These are phyloP conservation scores for Epithele typhae DNA, from an alignment of 768 basidiomycete species.

Conservation along the genomic window DNA sequence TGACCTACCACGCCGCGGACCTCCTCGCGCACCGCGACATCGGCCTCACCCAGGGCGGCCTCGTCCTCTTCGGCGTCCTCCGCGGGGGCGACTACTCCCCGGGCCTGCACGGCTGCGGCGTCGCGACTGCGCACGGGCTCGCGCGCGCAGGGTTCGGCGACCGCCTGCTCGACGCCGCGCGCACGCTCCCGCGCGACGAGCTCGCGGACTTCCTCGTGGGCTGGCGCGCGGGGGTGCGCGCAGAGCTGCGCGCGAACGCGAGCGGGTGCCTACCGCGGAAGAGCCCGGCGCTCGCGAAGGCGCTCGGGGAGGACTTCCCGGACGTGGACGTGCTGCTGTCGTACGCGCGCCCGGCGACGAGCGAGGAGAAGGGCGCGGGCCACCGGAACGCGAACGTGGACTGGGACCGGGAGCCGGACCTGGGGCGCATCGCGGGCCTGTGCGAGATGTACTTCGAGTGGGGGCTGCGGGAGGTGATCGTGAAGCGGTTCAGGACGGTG, in stretches of 20 bases:
- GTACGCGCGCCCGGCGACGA: constrained; percentile 76
- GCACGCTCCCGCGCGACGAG: constrained; percentile 35
- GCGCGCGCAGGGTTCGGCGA: constrained; percentile 82
- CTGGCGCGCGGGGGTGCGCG: constrained; percentile 61
- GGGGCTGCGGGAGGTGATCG: constrained; percentile 79
- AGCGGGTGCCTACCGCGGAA: constrained; percentile 61
- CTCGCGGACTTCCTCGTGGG: constrained; percentile 50
- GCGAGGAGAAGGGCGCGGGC: constrained; percentile 33
- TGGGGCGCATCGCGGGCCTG: constrained; percentile 65
- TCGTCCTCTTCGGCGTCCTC: constrained; percentile 79
- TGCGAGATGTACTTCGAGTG: constrained; percentile 93
- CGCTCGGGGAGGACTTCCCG: constrained; percentile 66
- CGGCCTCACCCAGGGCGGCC: constrained; percentile 55
- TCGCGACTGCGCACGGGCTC: constrained; percentile 68
- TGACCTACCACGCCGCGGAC: constrained; percentile 34
- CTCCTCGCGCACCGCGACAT: constrained; percentile 43
- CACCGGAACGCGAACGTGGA: constrained; percentile 31
- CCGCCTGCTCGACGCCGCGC: constrained; percentile 55
- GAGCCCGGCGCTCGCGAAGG: constrained; percentile 56
- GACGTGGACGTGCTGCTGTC: constrained; percentile 67
- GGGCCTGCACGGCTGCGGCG: constrained; percentile 65
- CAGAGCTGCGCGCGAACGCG: constrained; percentile 68
- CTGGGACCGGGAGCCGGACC: constrained; percentile 59
- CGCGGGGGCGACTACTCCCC: constrained; percentile 90
- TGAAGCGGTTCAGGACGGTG: constrained; percentile 79